These are phyloP conservation scores for Babesia ovata DNA, from an alignment of 169 alveolate species.

Conservation along the genomic window DNA sequence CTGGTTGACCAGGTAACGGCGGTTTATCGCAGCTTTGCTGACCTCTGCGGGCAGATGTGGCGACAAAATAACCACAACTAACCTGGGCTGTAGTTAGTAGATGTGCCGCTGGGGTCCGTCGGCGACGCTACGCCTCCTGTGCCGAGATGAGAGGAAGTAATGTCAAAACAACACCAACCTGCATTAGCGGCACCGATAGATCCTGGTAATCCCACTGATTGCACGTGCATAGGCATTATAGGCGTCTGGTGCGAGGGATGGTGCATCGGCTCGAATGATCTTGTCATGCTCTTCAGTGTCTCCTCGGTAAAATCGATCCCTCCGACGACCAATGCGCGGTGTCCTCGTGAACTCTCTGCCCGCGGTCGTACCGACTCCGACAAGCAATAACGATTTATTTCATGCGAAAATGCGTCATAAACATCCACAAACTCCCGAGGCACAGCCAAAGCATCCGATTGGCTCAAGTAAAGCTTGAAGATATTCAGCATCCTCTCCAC, in stretches of 20 bases:
- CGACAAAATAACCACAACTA: neutral
- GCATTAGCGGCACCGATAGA: neutral
- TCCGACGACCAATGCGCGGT: slow-evolving; percentile 63
- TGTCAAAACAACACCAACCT: neutral
- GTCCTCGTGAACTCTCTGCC: slow-evolving; percentile 5
- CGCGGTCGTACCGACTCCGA: slow-evolving; percentile 37
- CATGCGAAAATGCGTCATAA: slow-evolving; percentile 51
- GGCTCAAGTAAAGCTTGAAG: slow-evolving; percentile 58
- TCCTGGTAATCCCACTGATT: neutral
- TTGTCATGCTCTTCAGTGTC: slow-evolving; percentile 49
- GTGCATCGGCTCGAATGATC: slow-evolving; percentile 24
- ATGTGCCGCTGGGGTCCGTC: neutral
- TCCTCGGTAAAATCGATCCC: slow-evolving; percentile 72
- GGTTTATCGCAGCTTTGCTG: neutral
- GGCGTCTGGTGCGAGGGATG: slow-evolving; percentile 14
- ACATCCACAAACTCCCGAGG: slow-evolving; percentile 60
- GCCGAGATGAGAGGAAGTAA: neutral
- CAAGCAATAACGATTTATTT: slow-evolving; percentile 48
- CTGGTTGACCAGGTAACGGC: slow-evolving; percentile 18
- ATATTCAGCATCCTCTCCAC: slow-evolving; percentile 44
- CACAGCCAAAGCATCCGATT: slow-evolving; percentile 61
- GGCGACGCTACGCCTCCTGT: slow-evolving; percentile 19
- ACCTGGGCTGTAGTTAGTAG: neutral
- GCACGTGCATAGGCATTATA: neutral
- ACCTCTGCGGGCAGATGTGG: neutral